Conservation (phyloP, 139 green algal species). For the Chlamydomonas urium region DNA sequence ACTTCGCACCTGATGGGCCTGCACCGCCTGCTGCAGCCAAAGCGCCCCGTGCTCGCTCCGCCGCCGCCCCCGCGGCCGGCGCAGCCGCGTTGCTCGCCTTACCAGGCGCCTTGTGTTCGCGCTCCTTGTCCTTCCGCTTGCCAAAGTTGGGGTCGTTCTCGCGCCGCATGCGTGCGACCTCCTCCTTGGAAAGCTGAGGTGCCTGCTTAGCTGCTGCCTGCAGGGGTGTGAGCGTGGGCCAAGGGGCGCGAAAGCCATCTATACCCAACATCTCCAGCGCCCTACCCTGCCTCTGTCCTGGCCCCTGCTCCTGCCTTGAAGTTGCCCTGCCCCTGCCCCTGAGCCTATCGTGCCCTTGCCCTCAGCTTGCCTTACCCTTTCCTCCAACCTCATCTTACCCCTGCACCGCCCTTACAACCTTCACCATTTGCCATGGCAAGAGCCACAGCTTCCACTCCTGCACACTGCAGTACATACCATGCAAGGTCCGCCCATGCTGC, state of each 20-base stretch:
- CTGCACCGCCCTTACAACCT: too few relatives aligned
- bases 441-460: too few relatives aligned
- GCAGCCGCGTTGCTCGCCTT: neutral
- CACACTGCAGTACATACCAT: too few relatives aligned
- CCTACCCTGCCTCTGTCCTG: too few relatives aligned
- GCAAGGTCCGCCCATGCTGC: neutral
- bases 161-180: slow-evolving; percentile 52
- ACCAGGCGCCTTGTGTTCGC: neutral
- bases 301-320: too few relatives aligned
- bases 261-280: too few relatives aligned
- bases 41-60: too few relatives aligned
- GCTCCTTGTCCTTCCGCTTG: slow-evolving; percentile 21
- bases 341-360: too few relatives aligned
- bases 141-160: slow-evolving; percentile 68
- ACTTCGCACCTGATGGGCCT: neutral
- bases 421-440: too few relatives aligned
- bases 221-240: neutral
- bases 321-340: too few relatives aligned
- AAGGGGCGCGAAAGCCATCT: neutral
- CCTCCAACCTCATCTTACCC: too few relatives aligned
- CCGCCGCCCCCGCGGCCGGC: neutral
- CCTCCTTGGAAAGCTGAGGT: slow-evolving; percentile 55
- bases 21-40: neutral
- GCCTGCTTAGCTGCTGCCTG: slow-evolving; percentile 52
- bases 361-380: too few relatives aligned